Percentiles rank a stretch among this genome's conserved stretches.
phyloP scores from a whole-genome alignment of 495 filamentous ascomycete species.

The Bacidia rubella region DNA sequence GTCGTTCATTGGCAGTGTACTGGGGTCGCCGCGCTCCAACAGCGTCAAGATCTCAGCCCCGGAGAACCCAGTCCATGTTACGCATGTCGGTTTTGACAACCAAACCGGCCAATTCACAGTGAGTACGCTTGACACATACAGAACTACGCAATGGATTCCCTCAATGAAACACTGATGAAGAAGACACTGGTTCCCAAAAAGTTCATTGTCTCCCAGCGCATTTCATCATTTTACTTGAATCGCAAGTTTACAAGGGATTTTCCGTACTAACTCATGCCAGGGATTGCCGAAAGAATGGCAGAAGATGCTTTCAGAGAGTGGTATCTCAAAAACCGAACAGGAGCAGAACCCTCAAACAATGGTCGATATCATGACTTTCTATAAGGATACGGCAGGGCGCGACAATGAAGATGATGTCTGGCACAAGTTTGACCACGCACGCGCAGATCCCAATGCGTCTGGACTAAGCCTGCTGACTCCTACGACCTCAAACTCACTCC shows the following conservation, averaged over 20 bases:
- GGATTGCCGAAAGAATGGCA: constrained; percentile 98
- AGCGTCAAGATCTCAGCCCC: constrained; percentile 88
- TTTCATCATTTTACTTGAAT: too few species aligned
- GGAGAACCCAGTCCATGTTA: constrained; percentile 94
- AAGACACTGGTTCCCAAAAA: too few species aligned
- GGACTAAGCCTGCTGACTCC: constrained; percentile 31
- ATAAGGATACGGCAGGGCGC: constrained; percentile 79
- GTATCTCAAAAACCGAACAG: constrained; percentile 91
- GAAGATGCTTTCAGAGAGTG: constrained; percentile 82
- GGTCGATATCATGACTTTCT: constrained; percentile 89
- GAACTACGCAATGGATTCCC: too few species aligned
- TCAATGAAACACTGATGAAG: too few species aligned
- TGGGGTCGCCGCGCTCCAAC: constrained; percentile 61
- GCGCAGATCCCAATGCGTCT: constrained; percentile 37
- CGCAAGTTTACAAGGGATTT: too few species aligned
- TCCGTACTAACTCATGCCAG: constrained; percentile 29
- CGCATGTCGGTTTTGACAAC: constrained; percentile 95
- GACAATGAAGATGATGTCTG: constrained; percentile 73
- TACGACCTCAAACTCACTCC: constrained; percentile 15
- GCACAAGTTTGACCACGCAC: constrained; percentile 87
- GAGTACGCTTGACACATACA: constrained; percentile 24
- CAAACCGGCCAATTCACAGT: constrained; percentile 94
- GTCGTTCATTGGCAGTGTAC: constrained; percentile 82
- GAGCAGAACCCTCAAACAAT: constrained; percentile 90
- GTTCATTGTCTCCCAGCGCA: neutral